Evolutionary conservation across 768 basidiomycete genomes (phyloP).

Genomic region (Chlorophyllum brunneum): DNA sequence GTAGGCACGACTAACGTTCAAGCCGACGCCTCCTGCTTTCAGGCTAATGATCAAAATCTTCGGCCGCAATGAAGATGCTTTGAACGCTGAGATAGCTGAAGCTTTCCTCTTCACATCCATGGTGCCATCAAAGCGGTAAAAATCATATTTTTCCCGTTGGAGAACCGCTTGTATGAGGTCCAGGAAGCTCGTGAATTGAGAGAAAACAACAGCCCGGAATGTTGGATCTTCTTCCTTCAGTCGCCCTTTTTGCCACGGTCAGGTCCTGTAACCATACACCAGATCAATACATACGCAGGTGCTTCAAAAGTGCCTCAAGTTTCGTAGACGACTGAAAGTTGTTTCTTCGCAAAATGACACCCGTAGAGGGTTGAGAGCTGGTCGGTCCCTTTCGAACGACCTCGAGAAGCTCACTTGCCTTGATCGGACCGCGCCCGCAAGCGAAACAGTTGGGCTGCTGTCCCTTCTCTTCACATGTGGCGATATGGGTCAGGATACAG

Average conservation of each 20-base stretch:
- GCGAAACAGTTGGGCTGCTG: slow-evolving; percentile 78
- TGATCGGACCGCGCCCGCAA: slow-evolving; percentile 68
- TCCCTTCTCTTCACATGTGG: slow-evolving; percentile 61
- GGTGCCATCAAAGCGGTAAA: slow-evolving; percentile 86
- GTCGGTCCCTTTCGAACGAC: slow-evolving; percentile 39
- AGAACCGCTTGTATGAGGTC: slow-evolving; percentile 74
- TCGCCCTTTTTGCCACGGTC: slow-evolving; percentile 35
- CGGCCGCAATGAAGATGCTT: slow-evolving; percentile 59
- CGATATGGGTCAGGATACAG: slow-evolving; percentile 76
- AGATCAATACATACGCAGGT: slow-evolving; percentile 49
- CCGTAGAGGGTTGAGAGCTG: slow-evolving; percentile 32
- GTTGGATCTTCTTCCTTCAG: slow-evolving; percentile 67
- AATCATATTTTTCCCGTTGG: slow-evolving; percentile 62
- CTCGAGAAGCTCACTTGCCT: slow-evolving; percentile 63
- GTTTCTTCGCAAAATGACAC: slow-evolving; percentile 65
- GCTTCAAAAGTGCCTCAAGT: slow-evolving; percentile 73
- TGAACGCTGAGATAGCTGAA: slow-evolving; percentile 76
- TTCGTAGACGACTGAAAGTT: slow-evolving; percentile 92
- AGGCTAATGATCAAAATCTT: slow-evolving; percentile 76
- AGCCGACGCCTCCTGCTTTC: slow-evolving; percentile 90
- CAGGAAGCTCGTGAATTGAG: slow-evolving; percentile 86
- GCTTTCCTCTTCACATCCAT: slow-evolving; percentile 85
- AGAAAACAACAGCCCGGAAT: slow-evolving; percentile 86
- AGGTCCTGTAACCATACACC: not conserved
- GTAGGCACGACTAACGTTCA: slow-evolving; percentile 54